phyloP scores from a whole-genome alignment of 2,329 filamentous ascomycete species.

The Penicillium sp. region DNA sequence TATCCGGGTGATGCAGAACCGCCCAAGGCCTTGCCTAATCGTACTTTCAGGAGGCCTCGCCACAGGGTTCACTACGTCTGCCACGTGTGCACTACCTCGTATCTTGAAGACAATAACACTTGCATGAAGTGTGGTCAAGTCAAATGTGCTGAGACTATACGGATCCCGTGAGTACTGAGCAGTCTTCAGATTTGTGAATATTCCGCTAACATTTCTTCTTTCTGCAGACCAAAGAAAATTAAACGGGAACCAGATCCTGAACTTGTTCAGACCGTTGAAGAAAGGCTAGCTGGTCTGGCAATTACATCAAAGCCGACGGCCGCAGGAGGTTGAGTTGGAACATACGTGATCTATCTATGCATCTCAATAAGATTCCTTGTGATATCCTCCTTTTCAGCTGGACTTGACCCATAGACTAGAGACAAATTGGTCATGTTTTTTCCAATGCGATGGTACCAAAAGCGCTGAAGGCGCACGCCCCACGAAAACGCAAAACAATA shows the following conservation, averaged over 20 bases:
- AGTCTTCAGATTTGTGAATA: background rate
- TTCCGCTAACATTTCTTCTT: conserved; percentile 13
- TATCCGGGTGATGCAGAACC: conserved; percentile 49
- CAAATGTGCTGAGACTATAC: conserved; percentile 43
- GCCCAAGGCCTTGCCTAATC: conserved; percentile 33
- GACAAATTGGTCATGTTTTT: background rate
- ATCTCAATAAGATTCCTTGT: background rate
- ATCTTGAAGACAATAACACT: conserved; percentile 31
- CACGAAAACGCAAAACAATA: background rate
- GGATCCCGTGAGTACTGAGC: conserved; percentile 43
- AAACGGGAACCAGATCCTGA: conserved; percentile 44
- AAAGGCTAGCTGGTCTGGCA: conserved; percentile 35
- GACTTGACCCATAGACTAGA: background rate
- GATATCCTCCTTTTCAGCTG: background rate
- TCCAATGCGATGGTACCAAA: background rate
- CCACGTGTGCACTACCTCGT: conserved; percentile 41
- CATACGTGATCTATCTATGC: background rate
- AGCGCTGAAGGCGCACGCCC: background rate
- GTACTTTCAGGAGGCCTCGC: conserved; percentile 41
- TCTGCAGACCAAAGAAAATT: conserved; percentile 41
- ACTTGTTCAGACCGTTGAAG: conserved; percentile 41
- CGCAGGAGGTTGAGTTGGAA: background rate
- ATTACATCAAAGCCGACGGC: background rate
- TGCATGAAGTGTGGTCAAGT: conserved; percentile 45
- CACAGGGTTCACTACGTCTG: conserved; percentile 46